These are phyloP conservation scores for Daldinia sp. DNA, from an alignment of 2,329 filamentous ascomycete species.

Conservation along the genomic window DNA sequence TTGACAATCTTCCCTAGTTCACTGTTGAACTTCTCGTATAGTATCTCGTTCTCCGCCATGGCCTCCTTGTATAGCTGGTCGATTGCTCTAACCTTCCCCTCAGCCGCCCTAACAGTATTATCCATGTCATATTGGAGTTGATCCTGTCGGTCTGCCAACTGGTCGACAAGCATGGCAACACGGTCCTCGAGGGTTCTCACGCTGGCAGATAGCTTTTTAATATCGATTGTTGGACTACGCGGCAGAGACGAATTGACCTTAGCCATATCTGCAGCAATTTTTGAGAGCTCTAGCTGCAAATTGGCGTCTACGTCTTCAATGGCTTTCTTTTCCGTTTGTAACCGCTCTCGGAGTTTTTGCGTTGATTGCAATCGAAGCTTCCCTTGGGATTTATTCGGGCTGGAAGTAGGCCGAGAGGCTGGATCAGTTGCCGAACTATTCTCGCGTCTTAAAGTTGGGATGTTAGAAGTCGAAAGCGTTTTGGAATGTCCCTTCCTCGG, in stretches of 20 bases:
- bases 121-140: conserved; percentile 76
- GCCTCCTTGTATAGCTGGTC: conserved; percentile 90
- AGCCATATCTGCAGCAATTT: conserved; percentile 83
- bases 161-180: conserved; percentile 66
- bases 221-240: conserved; percentile 51
- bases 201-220: conserved; percentile 62
- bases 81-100: conserved; percentile 80
- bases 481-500: conserved; percentile 54
- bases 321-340: conserved; percentile 81
- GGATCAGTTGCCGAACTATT: conserved; percentile 40
- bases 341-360: conserved; percentile 82
- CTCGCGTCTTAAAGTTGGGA: conserved; percentile 60
- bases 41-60: conserved; percentile 88
- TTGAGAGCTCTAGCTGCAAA: conserved; percentile 77
- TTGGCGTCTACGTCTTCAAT: conserved; percentile 74
- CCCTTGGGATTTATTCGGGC: conserved; percentile 52
- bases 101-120: conserved; percentile 73
- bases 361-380: conserved; percentile 75
- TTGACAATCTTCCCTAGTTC: conserved; percentile 85
- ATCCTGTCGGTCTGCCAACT: conserved; percentile 68
- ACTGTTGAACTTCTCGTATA: conserved; percentile 93
- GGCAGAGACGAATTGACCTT: conserved; percentile 56
- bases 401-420: conserved; percentile 47
- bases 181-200: conserved; percentile 73
- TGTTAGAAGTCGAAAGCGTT: conserved; percentile 61